Evolutionary conservation across 2,329 filamentous ascomycete species (phyloP), one percentile per base, ranked within the genome.

Genomic region (Cryphonectria radicalis): DNA sequence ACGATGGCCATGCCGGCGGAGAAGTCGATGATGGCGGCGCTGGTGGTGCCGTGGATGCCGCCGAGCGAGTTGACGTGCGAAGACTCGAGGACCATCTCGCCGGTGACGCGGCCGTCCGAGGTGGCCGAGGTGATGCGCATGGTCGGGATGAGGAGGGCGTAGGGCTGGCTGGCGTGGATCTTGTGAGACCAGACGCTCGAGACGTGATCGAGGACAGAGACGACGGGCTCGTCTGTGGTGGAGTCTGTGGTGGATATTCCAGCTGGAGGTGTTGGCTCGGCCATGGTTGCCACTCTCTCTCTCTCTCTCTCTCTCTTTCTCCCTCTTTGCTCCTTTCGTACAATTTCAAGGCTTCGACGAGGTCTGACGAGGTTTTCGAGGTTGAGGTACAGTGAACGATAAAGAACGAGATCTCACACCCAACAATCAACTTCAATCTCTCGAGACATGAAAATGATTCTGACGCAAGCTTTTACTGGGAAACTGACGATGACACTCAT

Each of bases 11-110:
- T 85, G 43, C 92, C 91, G 57, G 92, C 92, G 7, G 88, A 87
- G 87, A 91, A 93, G 82, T 94, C 92, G 63, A 93, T 86, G 28
- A 94, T 85, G 0, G 91, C 88, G 0, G 91, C 91, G 40, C 89
- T 90, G 4, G 92, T 91, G 65, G 90, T 89, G 74, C 92, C 92
- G 80, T 94, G 92, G 11, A 94, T 85, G 28, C 87, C 88, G 7
- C 88, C 87, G 70, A 88, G 86, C 72, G 88, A 88, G 82, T 93
- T 93, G 78, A 93, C 85, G 79, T 93, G 92, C 74, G 86, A 84
- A 14, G 79, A 73, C 22, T 79, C 81, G 8, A 90, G 81, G 1
- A 79, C 78, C 37, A 91, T 82, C 0, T 80, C 83, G 13, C 87
- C 84, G 25, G 79, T 82, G 59, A 90, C 82, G 14, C 76, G 79